Base-by-base conservation (phyloP, 768 basidiomycete species). In the Boletus tomentosulus region DNA sequence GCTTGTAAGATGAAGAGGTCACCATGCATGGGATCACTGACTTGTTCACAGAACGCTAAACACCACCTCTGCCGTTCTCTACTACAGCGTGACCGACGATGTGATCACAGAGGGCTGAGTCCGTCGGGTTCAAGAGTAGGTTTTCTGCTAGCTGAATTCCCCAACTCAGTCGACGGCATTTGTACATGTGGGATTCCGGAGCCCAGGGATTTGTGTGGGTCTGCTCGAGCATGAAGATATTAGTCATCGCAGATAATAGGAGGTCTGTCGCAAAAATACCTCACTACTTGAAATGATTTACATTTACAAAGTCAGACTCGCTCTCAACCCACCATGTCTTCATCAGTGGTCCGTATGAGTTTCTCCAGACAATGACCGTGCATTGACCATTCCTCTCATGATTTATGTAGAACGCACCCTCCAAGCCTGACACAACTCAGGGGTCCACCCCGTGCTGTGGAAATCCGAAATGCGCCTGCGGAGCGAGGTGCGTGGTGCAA, bases 51-150 rank as follows among this genome's bases (percentile, higher is more conserved):
- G 74, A 52, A 67, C 73, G 73, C 50, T 71, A 9, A 64, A 72
- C 22, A 68, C 73, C 10, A 62, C 73, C 28, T 70, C 71, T n/a
- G 71, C 73, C 3, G 70, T 74, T 27, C 71, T 77, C 45, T 78
- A 80, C 71, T 7, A 57, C 70, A 0, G 66, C 62, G 0, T 83
- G 80, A 57, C 60, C 16, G 70, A 81, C 54, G 79, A 80, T 1
- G 73, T 81, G 22, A 79, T 82, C 56, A 81, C 77, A 12, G 81
- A 82, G 62, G 79, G 78, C 22, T 66, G 74, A 10, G 73, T 71
- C 56, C 6, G 75, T 79, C 27, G 78, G 79, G 7, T 81, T 81
- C 66, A 82, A 82, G 70, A 74, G 81, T 77, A 12, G 16, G 62
- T 57, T 15, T 3, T 25, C 11, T 13, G 10, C 28, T 12, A 12